Base-by-base conservation (phyloP, 176 grass and related monocot species). In the Cenchrus americanus region DNA sequence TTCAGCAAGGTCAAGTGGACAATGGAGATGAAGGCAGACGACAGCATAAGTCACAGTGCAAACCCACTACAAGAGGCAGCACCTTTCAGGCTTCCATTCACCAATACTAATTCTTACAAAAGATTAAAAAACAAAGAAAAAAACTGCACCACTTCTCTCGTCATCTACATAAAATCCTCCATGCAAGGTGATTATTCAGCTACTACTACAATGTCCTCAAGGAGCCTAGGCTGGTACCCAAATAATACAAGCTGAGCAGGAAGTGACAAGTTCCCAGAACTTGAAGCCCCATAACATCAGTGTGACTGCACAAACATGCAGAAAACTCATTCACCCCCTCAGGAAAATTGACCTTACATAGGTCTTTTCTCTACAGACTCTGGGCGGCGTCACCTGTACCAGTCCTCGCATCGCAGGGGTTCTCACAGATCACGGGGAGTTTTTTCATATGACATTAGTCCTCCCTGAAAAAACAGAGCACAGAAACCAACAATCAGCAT, bases 391-490 rank as follows among this genome's bases (percentile, higher is more conserved):
- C 47, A 65, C 62, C 62, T 87, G 75, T 84, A 69, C 19, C 75
- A 87, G 75, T 75, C 54, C 49, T 76, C 66, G 63, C 69, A 49
- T 48, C 80, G n/a, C 13, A 62, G 14, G n/a, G 32, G 73, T 60
- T 66, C 52, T 81, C 41, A 54, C 14, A 67, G 66, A 67, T 41
- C 79, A 63, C 69, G 53, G n/a, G 30, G 42, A 74, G n/a, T 2
- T 55, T 34, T 14, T 8, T 61, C 54, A 24, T 50, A 88, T 48
- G 65, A 22, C 41, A 24, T 90, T 71, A 90, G 19, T 87, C 89
- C 80, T 87, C 89, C 89, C 89, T 90, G 80, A 79, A 80, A 83
- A 74, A 63, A 62, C 4, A 5, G n/a, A 73, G 34, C 10, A 30
- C 6, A 48, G 6, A 51, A 9, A 73, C 48, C 37, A 80, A 37